Conservation (phyloP, 345 rosid species). For the Citrus inodora region DNA sequence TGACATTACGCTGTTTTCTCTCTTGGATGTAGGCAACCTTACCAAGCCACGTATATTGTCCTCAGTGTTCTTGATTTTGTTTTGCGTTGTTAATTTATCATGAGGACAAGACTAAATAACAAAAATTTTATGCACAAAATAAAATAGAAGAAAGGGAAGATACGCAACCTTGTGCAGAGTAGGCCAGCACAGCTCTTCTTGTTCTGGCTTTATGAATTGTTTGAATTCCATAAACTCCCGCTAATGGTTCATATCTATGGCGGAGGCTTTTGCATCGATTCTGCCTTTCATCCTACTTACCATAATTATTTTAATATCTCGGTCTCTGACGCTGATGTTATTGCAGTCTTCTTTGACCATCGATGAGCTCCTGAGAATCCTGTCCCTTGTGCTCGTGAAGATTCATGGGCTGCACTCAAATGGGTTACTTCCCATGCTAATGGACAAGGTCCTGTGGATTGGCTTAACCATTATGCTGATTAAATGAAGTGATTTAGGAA, state of each 20-base stretch:
- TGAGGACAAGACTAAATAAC: no score
- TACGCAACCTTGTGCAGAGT: no score
- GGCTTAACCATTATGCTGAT: slow-evolving; percentile 30
- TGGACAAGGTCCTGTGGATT: slow-evolving; percentile 15
- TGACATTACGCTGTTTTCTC: no score
- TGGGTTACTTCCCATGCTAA: slow-evolving; percentile 32
- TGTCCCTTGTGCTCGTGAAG: slow-evolving; percentile 27
- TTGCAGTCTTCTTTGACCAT: slow-evolving; percentile 29
- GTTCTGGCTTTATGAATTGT: no score
- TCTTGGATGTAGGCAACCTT: no score
- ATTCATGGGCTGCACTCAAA: slow-evolving; percentile 30
- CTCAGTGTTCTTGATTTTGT: no score
- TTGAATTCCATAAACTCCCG: slow-evolving; percentile 29
- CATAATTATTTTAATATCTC: slow-evolving; percentile 24
- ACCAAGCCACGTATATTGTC: no score
- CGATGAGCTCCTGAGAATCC: slow-evolving; percentile 32
- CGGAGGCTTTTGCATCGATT: slow-evolving; percentile 43
- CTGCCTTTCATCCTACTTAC: slow-evolving; percentile 27
- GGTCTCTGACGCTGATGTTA: slow-evolving; percentile 24
- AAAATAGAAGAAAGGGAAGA: no score
- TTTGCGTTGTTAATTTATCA: no score
- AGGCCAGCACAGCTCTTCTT: no score
- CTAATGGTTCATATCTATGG: slow-evolving; percentile 45
- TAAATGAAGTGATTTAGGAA: not conserved
- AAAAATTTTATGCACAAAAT: no score